These are phyloP conservation scores for Phytophthora fragariaefolia DNA, from an alignment of 352 stramenopile genomes.

Conservation along the genomic window DNA sequence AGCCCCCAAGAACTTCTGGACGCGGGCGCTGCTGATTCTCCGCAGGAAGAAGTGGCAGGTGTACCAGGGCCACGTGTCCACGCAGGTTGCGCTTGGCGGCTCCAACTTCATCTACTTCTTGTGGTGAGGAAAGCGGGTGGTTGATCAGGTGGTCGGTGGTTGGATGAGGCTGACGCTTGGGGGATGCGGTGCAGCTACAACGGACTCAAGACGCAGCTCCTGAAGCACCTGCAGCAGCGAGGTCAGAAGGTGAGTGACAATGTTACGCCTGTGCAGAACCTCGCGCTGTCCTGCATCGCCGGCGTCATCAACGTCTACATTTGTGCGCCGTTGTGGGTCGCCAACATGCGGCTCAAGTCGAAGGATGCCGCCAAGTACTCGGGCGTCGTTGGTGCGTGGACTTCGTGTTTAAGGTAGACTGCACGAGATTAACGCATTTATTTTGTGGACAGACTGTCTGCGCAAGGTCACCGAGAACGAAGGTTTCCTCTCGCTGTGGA, in stretches of 20 bases:
- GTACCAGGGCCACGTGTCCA: constrained; percentile 81
- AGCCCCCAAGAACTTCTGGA: constrained; percentile 44
- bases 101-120: constrained; percentile 93
- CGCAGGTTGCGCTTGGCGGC: constrained; percentile 72
- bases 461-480: constrained; percentile 70
- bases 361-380: constrained; percentile 75
- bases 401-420: too few species aligned
- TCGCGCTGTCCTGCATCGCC: constrained; percentile 68
- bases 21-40: constrained; percentile 58
- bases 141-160: constrained; percentile 3
- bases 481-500: constrained; percentile 91
- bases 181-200: constrained; percentile 66
- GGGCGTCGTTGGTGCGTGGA: constrained; percentile 40
- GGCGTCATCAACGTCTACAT: constrained; percentile 90
- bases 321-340: constrained; percentile 93
- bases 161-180: not conserved
- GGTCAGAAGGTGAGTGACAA: constrained; percentile 40
- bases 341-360: constrained; percentile 93
- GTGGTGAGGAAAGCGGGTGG: constrained; percentile 41
- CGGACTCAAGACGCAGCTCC: constrained; percentile 63
- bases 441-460: constrained; percentile 47
- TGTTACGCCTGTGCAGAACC: constrained; percentile 65
- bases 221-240: constrained; percentile 63
- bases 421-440: too few species aligned
- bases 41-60: constrained; percentile 73